Evolutionary conservation across 345 rosid genomes (phyloP), one percentile per base, ranked within the genome.

Genomic region (Moricandia arvensis): DNA sequence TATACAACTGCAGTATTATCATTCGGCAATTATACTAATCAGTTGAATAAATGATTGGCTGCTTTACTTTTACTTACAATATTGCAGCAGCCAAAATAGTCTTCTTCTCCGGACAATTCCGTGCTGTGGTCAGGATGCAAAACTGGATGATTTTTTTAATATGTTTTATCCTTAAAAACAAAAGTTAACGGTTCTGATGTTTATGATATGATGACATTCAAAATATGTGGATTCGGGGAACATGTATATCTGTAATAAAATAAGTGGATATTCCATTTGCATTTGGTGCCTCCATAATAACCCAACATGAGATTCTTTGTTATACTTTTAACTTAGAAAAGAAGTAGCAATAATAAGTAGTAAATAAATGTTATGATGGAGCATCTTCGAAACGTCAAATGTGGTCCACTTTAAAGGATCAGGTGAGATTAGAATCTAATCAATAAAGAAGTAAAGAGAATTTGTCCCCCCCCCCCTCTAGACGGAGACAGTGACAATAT

Each of bases 341-440:
- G 49, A 66, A 66, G 72, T n/a, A n/a, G n/a, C n/a, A n/a, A n/a
- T n/a, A n/a, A n/a, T n/a, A n/a, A n/a, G n/a, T n/a, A n/a, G 72
- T 34, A 58, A 58, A 33, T 15, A 37, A 18, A 58, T 66, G 77
- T 30, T 47, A 47, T 16, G 63, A 49, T 47, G 17, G 57, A 78
- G 81, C 81, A 77, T 77, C 76, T 49, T 47, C 53, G 16, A 35
- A 47, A 73, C 66, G 78, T 79, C 75, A 73, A 79, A 73, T 43
- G 16, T 43, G 62, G 82, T 73, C 78, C 74, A 59, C 45, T 43
- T 61, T 13, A 59, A 73, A 55, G 35, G 69, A 79, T 78, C 74
- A 72, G 49, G 77, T 72, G 74, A 78, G 70, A 78, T 78, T 17
- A 59, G 74, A 73, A 68, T 78, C 78, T 62, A 60, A 78, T 60